Conservation (phyloP, 192 early-diverging fungal species). For the Linnemannia schmuckeri region DNA sequence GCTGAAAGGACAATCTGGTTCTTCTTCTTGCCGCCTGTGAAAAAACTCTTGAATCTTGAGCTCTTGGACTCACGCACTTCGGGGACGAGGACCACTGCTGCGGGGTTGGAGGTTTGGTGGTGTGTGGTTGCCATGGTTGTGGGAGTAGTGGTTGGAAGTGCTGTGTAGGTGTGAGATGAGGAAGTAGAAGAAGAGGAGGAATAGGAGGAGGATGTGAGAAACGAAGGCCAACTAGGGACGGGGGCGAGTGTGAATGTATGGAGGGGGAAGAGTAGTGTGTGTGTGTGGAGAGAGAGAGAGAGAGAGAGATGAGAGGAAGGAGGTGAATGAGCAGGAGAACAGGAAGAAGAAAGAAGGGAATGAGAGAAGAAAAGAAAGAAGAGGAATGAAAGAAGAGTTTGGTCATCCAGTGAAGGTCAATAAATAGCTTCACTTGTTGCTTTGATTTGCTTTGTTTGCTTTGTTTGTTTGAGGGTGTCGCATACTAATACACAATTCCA, state of each 20-base stretch:
- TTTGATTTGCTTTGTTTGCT: neutral
- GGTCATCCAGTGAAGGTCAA: neutral
- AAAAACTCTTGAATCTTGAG: conserved; percentile 35
- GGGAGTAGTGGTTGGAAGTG: neutral
- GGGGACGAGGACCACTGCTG: conserved; percentile 11
- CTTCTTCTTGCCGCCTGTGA: conserved; percentile 28
- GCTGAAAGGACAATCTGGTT: conserved; percentile 22
- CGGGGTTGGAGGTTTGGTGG: neutral
- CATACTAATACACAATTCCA: neutral
- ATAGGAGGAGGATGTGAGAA: neutral
- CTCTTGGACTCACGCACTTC: neutral
- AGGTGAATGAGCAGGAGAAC: neutral
- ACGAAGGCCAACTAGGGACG: neutral
- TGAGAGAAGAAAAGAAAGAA: neutral
- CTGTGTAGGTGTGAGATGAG: conserved; percentile 14
- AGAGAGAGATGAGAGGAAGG: neutral
- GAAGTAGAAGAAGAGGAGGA: conserved; percentile 1
- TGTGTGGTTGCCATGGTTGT: neutral
- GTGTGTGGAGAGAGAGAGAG: neutral
- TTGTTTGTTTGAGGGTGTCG: neutral
- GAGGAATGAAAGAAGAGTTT: neutral
- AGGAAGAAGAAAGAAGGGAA: neutral
- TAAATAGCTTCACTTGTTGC: neutral
- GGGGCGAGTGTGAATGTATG: neutral
- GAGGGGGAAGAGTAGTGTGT: neutral